Evolutionary conservation across 2,329 filamentous ascomycete genomes (phyloP), one percentile per base, ranked within the genome.

Genomic region (Botrytis elliptica): DNA sequence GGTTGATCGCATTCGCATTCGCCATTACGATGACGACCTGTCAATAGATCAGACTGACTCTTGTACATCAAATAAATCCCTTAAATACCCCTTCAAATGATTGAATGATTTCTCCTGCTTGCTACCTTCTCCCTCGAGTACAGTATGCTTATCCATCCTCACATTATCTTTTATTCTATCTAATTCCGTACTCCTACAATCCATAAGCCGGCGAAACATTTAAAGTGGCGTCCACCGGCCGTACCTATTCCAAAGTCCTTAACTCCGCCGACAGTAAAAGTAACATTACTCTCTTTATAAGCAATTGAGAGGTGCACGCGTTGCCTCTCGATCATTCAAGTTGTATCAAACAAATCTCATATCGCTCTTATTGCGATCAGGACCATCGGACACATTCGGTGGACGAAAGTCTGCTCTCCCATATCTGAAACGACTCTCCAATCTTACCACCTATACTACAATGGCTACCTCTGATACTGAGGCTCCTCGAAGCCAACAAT

Each of bases 401-500:
- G 64, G 80, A 76, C 77, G 75, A 73, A 71, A 79, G 72, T 70
- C 79, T 73, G 74, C 73, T 49, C 57, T 78, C 57, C 72, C 75
- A 66, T 76, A 75, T 69, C 75, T 78, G 72, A 76, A 77, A 73
- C 76, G 75, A 76, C 75, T 77, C 75, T 78, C 78, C 79, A 80
- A 62, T 49, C 73, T 80, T 64, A 77, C 78, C 71, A 71, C 71
- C 74, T 80, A 79, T 70, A 78, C 81, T 69, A 80, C 79, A 38
- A 81, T 81, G 79, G 76, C 80, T 74, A 75, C 81, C 18, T 74
- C 79, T 46, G 74, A 78, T n/a, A 70, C 79, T 44, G 80, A 82
- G 72, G 79, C 82, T 63, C 80, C 82, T 73, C 78, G 79, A 73
- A 74, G 79, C 44, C 86, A 86, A 77, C 84, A 86, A 78, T 83